Evolutionary conservation across 257 asterid species (phyloP).

Genomic region (Gynochthodes officinalis): DNA sequence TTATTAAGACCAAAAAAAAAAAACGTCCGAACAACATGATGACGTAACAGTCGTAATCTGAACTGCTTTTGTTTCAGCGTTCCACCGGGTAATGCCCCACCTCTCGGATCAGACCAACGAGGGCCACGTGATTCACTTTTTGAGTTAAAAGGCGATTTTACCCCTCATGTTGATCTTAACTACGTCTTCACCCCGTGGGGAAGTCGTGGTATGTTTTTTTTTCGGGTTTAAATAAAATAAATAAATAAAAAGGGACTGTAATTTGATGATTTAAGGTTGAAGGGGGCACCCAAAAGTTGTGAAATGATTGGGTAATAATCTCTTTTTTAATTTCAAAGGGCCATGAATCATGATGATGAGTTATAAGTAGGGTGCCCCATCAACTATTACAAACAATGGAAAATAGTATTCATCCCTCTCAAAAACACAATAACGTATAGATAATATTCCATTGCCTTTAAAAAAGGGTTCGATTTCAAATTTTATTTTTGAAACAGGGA

Average conservation of each 20-base stretch:
- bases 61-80: neutral
- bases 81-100: neutral
- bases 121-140: constrained; percentile 1
- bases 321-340: neutral
- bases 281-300: neutral
- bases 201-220: too few relatives aligned
- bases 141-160: neutral
- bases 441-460: too few relatives aligned
- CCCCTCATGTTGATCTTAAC: neutral
- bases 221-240: too few relatives aligned
- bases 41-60: neutral
- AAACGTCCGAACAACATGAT: neutral
- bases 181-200: neutral
- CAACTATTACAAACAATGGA: too few relatives aligned
- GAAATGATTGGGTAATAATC: neutral
- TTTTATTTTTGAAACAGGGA: too few relatives aligned
- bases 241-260: neutral
- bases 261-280: neutral
- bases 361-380: neutral
- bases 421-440: too few relatives aligned
- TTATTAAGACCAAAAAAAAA: neutral
- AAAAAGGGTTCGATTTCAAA: too few relatives aligned
- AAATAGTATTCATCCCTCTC: too few relatives aligned
- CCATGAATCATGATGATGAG: neutral
- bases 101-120: neutral